A percentile compares a stretch with the other conserved stretches of the same genome.
These are phyloP conservation scores for Tremellales sp. DNA, from an alignment of 1,284 basidiomycete species.

Conservation along the genomic window DNA sequence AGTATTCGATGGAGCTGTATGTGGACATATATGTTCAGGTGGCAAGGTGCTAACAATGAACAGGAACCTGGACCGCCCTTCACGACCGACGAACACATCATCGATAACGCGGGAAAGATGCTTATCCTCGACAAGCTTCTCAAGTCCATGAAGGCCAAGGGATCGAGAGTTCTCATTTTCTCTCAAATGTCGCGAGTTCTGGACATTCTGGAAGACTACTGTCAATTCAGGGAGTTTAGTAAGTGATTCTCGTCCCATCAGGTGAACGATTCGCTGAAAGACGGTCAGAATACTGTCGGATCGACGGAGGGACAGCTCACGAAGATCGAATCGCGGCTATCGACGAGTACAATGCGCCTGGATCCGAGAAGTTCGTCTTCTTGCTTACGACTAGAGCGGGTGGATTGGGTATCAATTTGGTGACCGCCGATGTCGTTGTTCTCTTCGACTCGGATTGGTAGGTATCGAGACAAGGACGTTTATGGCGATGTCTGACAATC, in stretches of 20 bases:
- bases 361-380: slow-evolving; percentile 95
- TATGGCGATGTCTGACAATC: not conserved
- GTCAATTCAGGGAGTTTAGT: slow-evolving; percentile 87
- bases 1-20: slow-evolving; percentile 51
- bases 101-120: slow-evolving; percentile 97
- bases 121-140: slow-evolving; percentile 93
- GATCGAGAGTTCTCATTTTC: slow-evolving; percentile 93
- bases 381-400: slow-evolving; percentile 97
- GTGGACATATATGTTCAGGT: slow-evolving; percentile 63
- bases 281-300: slow-evolving; percentile 83
- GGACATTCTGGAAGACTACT: slow-evolving; percentile 97
- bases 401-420: slow-evolving; percentile 95
- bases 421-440: slow-evolving; percentile 90
- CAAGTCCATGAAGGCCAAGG: slow-evolving; percentile 81
- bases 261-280: not conserved
- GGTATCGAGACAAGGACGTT: slow-evolving; percentile 30
- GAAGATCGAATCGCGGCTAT: slow-evolving; percentile 95
- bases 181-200: slow-evolving; percentile 96
- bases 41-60: slow-evolving; percentile 50
- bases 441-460: slow-evolving; percentile 97
- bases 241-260: slow-evolving; percentile 39
- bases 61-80: slow-evolving; percentile 96
- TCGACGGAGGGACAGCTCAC: slow-evolving; percentile 92
- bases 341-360: slow-evolving; percentile 96
- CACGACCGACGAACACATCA: slow-evolving; percentile 95